A percentile compares a stretch with the other conserved stretches of the same genome.
Evolutionary conservation across 352 stramenopile species (phyloP).

Genomic region (Sclerospora graminicola): DNA sequence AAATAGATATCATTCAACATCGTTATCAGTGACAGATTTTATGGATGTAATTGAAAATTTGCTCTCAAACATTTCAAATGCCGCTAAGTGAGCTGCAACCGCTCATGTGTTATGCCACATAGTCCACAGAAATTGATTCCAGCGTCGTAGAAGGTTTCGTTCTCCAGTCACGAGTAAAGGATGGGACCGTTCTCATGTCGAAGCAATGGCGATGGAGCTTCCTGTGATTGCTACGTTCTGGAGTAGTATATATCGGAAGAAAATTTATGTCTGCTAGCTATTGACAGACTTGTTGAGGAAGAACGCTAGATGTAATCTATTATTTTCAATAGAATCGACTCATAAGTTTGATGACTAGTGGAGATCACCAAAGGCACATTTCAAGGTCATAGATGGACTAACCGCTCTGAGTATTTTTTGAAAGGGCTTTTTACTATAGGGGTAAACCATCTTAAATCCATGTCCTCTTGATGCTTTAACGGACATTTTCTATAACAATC

Average conservation of each 20-base stretch:
- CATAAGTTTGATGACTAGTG: not conserved
- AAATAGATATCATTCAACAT: slow-evolving; percentile 71
- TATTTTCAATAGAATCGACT: not conserved
- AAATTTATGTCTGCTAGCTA: slow-evolving; percentile 76
- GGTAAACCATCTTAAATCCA: slow-evolving; percentile 9
- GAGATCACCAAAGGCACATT: slow-evolving; percentile 77
- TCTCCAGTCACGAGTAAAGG: slow-evolving; percentile 87
- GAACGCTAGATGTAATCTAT: not conserved
- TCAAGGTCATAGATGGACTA: slow-evolving; percentile 71
- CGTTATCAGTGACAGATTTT: slow-evolving; percentile 38
- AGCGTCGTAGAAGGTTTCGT: slow-evolving; percentile 82
- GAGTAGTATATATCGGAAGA: slow-evolving; percentile 84
- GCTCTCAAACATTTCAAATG: slow-evolving; percentile 30
- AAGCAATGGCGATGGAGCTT: slow-evolving; percentile 89
- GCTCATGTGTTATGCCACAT: slow-evolving; percentile 52
- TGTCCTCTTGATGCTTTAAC: too few relatives aligned
- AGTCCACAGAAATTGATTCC: slow-evolving; percentile 47
- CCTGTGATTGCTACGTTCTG: slow-evolving; percentile 89
- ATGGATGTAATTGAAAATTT: slow-evolving; percentile 48
- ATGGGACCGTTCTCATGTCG: slow-evolving; percentile 88
- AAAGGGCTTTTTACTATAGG: slow-evolving; percentile 54
- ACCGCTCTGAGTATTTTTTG: slow-evolving; percentile 70
- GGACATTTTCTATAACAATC: slow-evolving; percentile 20
- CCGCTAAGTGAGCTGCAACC: slow-evolving; percentile 32
- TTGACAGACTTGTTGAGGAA: slow-evolving; percentile 70